A percentile compares a stretch with the other conserved stretches of the same genome.
These are phyloP conservation scores for Aspergillus tubingensis DNA, from an alignment of 2,329 filamentous ascomycete species.

Conservation along the genomic window DNA sequence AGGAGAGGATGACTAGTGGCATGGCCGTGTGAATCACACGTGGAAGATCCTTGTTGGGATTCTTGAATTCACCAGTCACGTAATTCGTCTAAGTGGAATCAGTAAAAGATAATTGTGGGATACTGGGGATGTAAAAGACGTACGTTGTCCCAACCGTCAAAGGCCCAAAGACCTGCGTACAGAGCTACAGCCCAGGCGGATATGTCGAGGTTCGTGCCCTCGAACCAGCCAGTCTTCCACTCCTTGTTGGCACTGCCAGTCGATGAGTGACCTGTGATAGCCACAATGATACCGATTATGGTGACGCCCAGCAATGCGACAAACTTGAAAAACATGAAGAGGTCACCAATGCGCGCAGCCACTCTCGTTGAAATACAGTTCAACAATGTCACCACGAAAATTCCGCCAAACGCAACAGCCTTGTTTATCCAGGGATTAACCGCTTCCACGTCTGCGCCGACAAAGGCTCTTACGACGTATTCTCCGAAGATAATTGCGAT, in stretches of 20 bases:
- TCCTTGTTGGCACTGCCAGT: slow-evolving; percentile 74
- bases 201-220: slow-evolving; percentile 74
- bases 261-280: slow-evolving; percentile 77
- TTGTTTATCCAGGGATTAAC: slow-evolving; percentile 90
- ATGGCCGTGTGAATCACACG: slow-evolving; percentile 96
- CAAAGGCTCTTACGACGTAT: slow-evolving; percentile 84
- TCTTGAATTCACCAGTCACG: slow-evolving; percentile 94
- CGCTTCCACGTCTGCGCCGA: slow-evolving; percentile 81
- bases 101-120: not conserved
- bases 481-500: slow-evolving; percentile 98
- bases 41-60: slow-evolving; percentile 84
- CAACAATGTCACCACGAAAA: slow-evolving; percentile 75
- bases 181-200: slow-evolving; percentile 91
- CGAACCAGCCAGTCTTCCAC: slow-evolving; percentile 92
- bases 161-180: slow-evolving; percentile 96
- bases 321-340: slow-evolving; percentile 98
- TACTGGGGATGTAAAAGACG: slow-evolving; percentile 37
- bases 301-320: slow-evolving; percentile 84
- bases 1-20: slow-evolving; percentile 86
- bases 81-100: slow-evolving; percentile 74
- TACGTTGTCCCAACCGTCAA: slow-evolving; percentile 98
- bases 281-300: slow-evolving; percentile 84
- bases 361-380: slow-evolving; percentile 91
- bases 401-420: slow-evolving; percentile 73
- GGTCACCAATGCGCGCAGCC: slow-evolving; percentile 81